Conservation (phyloP, 2,329 filamentous ascomycete genomes). For the Penicillium olsonii region DNA sequence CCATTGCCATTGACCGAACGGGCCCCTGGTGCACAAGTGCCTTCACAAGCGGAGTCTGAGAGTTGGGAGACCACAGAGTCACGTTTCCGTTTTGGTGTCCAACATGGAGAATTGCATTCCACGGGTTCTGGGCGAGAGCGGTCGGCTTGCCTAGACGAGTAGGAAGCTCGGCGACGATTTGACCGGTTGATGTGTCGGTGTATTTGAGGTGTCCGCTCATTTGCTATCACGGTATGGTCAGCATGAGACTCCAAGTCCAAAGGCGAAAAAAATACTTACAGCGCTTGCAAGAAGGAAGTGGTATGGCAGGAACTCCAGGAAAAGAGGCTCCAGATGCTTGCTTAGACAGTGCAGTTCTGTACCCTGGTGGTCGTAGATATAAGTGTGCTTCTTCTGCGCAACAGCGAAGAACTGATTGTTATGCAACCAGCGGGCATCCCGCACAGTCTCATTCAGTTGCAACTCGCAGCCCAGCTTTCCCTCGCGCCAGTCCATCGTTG, state of each 20-base stretch:
- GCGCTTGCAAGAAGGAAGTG: constrained; percentile 90
- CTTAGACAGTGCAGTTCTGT: constrained; percentile 89
- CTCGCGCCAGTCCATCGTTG: constrained; percentile 93
- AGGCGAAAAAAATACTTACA: constrained; percentile 51
- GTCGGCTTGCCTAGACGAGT: constrained; percentile 84
- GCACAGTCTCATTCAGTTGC: constrained; percentile 84
- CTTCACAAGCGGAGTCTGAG: constrained; percentile 82
- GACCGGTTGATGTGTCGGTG: constrained; percentile 90
- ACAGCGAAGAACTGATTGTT: constrained; percentile 93
- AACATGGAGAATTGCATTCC: constrained; percentile 87
- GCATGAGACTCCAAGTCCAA: not conserved
- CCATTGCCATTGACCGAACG: constrained; percentile 79
- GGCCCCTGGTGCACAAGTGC: constrained; percentile 87
- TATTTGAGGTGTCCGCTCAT: constrained; percentile 84
- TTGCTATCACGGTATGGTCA: constrained; percentile 53
- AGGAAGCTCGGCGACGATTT: constrained; percentile 80
- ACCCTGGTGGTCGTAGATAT: constrained; percentile 90
- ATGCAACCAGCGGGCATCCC: constrained; percentile 89
- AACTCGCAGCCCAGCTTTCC: constrained; percentile 90
- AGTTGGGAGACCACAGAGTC: constrained; percentile 94
- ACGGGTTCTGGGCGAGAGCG: constrained; percentile 82
- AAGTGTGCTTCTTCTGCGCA: constrained; percentile 93
- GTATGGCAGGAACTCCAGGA: constrained; percentile 95
- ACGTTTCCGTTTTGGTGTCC: constrained; percentile 96
- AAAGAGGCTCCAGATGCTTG: constrained; percentile 86